Conservation (phyloP, 192 early-diverging fungal genomes). For the Fimicolochytrium jonesii region DNA sequence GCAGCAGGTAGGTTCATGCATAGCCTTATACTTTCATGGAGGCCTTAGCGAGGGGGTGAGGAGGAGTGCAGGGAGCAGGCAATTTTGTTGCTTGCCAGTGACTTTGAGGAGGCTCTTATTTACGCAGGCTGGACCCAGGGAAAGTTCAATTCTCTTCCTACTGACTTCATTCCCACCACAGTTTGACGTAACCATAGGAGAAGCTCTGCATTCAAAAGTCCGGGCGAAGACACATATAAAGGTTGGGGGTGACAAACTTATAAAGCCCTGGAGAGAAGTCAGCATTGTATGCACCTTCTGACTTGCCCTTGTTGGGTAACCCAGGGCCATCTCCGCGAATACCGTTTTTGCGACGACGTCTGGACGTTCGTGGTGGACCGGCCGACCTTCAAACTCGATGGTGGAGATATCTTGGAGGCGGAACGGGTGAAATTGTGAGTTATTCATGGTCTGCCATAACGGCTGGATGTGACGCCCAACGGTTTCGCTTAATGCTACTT, state of each 20-base stretch:
- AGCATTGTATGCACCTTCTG: neutral
- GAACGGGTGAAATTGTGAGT: constrained; percentile 84
- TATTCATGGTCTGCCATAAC: neutral
- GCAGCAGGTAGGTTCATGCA: constrained; percentile 68
- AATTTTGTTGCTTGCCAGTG: no score
- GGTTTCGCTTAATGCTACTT: neutral
- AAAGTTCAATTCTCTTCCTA: no score
- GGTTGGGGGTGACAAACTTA: no score
- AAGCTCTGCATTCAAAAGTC: constrained; percentile 78
- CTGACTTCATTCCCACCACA: no score
- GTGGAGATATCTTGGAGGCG: constrained; percentile 64
- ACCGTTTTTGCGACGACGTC: constrained; percentile 96
- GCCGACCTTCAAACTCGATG: constrained; percentile 83
- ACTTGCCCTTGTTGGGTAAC: neutral
- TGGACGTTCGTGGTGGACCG: constrained; percentile 94
- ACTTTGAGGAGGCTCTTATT: no score
- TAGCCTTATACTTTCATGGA: no score
- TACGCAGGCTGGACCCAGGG: no score
- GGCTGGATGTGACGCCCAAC: neutral
- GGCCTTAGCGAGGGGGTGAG: no score
- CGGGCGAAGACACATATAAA: constrained; percentile 78
- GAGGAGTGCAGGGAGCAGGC: no score
- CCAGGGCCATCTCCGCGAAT: constrained; percentile 82
- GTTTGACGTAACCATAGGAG: constrained; percentile 85
- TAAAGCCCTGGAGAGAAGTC: no score